These are phyloP conservation scores for Cinnamomum micranthum DNA, from an alignment of 164 flowering plant genomes.

Conservation along the genomic window DNA sequence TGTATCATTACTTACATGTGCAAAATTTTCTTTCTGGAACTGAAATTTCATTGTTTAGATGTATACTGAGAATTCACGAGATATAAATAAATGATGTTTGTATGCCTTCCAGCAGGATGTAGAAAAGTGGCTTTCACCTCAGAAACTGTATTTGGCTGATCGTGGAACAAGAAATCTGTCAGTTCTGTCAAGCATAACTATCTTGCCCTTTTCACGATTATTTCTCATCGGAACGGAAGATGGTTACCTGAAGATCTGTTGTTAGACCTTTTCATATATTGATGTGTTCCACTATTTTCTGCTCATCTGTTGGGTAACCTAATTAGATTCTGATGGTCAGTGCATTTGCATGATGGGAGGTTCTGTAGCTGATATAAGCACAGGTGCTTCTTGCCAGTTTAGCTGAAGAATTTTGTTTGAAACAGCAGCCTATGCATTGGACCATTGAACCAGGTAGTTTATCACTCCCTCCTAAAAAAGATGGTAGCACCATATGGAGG, in stretches of 20 bases:
- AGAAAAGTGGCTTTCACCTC: slow-evolving; percentile 48
- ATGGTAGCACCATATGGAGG: too few relatives aligned
- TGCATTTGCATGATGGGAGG: neutral
- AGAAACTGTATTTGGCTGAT: slow-evolving; percentile 60
- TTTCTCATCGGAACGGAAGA: slow-evolving; percentile 94
- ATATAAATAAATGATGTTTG: neutral
- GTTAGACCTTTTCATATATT: slow-evolving; percentile 19
- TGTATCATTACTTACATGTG: too few relatives aligned
- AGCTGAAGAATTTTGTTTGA: too few relatives aligned
- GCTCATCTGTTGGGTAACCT: neutral
- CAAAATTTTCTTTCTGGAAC: too few relatives aligned
- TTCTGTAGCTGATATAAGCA: too few relatives aligned
- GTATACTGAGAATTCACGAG: too few relatives aligned
- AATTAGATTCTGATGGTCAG: neutral
- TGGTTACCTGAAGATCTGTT: slow-evolving; percentile 80
- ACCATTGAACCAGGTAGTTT: too few relatives aligned
- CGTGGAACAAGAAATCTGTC: slow-evolving; percentile 62
- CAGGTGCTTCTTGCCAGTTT: too few relatives aligned
- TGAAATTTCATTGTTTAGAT: too few relatives aligned
- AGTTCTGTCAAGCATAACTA: slow-evolving; percentile 62
- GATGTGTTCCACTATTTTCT: neutral
- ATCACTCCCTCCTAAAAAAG: too few relatives aligned
- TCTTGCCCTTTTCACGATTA: slow-evolving; percentile 80
- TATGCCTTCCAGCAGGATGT: slow-evolving; percentile 45
- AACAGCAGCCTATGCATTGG: too few relatives aligned